Evolutionary conservation across 1,139 yeast species (phyloP).

Genomic region (Yamadazyma dushanensis): DNA sequence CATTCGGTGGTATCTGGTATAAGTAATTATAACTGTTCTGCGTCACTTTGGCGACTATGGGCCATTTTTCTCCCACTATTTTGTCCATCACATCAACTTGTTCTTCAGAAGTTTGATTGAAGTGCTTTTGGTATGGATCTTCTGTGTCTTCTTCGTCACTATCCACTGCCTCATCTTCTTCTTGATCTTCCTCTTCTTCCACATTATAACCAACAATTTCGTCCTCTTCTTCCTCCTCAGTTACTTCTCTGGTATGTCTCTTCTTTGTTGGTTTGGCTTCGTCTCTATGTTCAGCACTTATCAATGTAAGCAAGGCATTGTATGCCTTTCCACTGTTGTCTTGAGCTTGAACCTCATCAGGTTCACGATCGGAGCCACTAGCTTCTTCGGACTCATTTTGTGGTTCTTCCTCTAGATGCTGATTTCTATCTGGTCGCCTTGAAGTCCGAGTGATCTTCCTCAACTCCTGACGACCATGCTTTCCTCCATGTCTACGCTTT

Average conservation of each 20-base stretch:
- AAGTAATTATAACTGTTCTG: slow-evolving; percentile 24
- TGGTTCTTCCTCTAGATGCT: slow-evolving; percentile 7
- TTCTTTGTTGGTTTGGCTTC: slow-evolving; percentile 19
- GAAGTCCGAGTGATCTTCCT: slow-evolving; percentile 57
- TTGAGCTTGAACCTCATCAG: slow-evolving; percentile 12
- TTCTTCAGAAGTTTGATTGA: slow-evolving; percentile 52
- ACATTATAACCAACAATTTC: slow-evolving; percentile 30
- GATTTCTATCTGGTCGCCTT: slow-evolving; percentile 34
- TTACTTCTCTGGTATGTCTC: slow-evolving; percentile 21
- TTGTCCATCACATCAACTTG: slow-evolving; percentile 36
- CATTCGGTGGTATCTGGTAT: slow-evolving; percentile 33
- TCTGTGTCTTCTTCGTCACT: slow-evolving; percentile 27
- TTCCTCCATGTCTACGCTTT: slow-evolving; percentile 11
- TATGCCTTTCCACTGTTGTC: slow-evolving; percentile 54
- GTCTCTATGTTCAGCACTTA: slow-evolving; percentile 50
- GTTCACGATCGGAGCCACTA: slow-evolving; percentile 11
- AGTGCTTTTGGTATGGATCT: slow-evolving; percentile 79
- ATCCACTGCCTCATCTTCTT: slow-evolving; percentile 30
- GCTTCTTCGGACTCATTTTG: slow-evolving; percentile 5
- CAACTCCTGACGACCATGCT: slow-evolving; percentile 55
- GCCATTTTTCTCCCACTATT: slow-evolving; percentile 28
- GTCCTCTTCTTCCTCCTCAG: slow-evolving; percentile 31
- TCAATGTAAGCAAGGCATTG: slow-evolving; percentile 70
- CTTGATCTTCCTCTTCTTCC: slow-evolving; percentile 33
- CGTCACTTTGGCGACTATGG: slow-evolving; percentile 17